Evolutionary conservation across 2,329 filamentous ascomycete species (phyloP).

Genomic region (Madurella mycetomatis): DNA sequence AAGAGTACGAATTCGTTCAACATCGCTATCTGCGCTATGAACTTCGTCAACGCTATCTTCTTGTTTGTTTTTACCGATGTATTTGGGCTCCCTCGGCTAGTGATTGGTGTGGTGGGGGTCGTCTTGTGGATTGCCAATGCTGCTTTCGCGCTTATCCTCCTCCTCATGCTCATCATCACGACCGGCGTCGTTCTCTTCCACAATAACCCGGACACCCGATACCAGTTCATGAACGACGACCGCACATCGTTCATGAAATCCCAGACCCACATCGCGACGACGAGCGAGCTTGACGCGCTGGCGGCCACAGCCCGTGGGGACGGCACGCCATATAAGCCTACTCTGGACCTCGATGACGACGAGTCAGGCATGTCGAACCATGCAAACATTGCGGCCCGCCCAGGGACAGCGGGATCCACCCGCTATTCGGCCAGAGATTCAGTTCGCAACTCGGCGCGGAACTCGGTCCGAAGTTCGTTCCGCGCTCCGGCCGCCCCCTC

Average conservation of each 20-base stretch:
- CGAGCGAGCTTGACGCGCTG: conserved; percentile 76
- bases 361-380: conserved; percentile 61
- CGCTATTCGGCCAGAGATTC: conserved; percentile 24
- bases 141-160: conserved; percentile 68
- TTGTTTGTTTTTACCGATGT: conserved; percentile 76
- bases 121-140: conserved; percentile 80
- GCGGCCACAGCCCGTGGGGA: conserved; percentile 78
- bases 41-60: conserved; percentile 79
- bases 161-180: conserved; percentile 72
- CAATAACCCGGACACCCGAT: conserved; percentile 81
- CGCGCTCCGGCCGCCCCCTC: conserved; percentile 43
- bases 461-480: conserved; percentile 13
- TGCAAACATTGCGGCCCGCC: conserved; percentile 16
- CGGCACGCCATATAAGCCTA: conserved; percentile 58
- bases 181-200: conserved; percentile 63
- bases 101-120: conserved; percentile 78
- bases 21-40: conserved; percentile 75
- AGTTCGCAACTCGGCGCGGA: conserved; percentile 25
- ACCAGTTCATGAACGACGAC: conserved; percentile 86
- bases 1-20: conserved; percentile 91
- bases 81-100: conserved; percentile 71
- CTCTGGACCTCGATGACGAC: conserved; percentile 66
- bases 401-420: conserved; percentile 35
- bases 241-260: conserved; percentile 89
- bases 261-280: conserved; percentile 63